Base-by-base conservation (phyloP, 2,329 filamentous ascomycete genomes). In the Venturia aucupariae region DNA sequence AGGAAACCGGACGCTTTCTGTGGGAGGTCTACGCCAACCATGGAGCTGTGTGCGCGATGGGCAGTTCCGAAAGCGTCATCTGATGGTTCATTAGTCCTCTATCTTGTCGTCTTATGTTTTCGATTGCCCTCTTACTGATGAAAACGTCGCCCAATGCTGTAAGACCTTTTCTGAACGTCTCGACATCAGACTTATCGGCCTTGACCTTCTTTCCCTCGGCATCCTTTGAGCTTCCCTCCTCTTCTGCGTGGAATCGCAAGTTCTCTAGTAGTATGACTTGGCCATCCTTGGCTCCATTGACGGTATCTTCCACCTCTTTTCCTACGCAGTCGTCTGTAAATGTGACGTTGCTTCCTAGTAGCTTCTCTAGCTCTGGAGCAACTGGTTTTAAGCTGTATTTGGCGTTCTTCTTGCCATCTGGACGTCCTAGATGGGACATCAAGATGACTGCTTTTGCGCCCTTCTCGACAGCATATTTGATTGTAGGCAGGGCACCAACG, bases 21-120 rank as follows among this genome's bases (percentile, higher is more conserved):
- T 71, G 93, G 92, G 60, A 99, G 88, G 70, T 97, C 87, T 68
- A 97, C 85, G 73, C 94, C 94, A 72, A 99, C 94, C 94, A 99
- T 99, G 78, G 93, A 97, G 78, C 92, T 97, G 86, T 99, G 94
- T 60, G 90, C 94, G 77, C 94, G 91, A 84, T 99, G 94, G 67
- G 94, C 94, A 67, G 94, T 99, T 78, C 94, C 94, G 76, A 99
- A 99, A 68, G 95, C 94, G 74, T 99, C 94, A 80, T 99, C 91
- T 95, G 69, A 0, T 22, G 22, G 35, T 35, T 55, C 8, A 27
- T 38, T 59, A 32, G 65, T 67, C 35, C 35, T 38, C 35, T 38
- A 6, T 38, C 7, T 11, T 38, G 35, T 38, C n/a, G 11, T 38
- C 35, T 38, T 11, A 6, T 8, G 35, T 6, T 6, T 11, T 6